Base-by-base conservation (phyloP, 164 flowering plant species). In the Nymphaea thermarum region DNA sequence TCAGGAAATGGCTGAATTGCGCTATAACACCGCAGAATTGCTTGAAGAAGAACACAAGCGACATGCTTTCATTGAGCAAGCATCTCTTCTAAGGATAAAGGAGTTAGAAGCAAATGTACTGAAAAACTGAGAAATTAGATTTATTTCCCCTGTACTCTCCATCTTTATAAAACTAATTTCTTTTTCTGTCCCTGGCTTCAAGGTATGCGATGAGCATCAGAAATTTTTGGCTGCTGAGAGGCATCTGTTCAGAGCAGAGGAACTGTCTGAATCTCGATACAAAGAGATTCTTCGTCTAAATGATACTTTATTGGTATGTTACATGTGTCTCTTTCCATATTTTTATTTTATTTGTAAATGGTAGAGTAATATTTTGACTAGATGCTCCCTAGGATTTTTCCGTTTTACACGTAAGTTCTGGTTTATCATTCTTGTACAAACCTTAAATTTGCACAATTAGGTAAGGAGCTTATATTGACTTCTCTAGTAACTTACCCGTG, bases 1-100 rank as follows among this genome's bases (percentile, higher is more conserved):
- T 53, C 95, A 91, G 76, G 95, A 91, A 82, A 87, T 90, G 98
- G 96, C 96, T 41, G 96, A 92, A 71, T 69, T 92, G 65, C 82
- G 96, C 76, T 92, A 88, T 78, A 87, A 86, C 71, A 73, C 84
- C 61, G 90, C 84, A 4, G 74, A 76, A 67, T 80, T 87, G 85
- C 91, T 92, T 60, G 98, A 92, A 78, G 84, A 92, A 71, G 98
- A 90, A 69, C 67, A 87, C 78, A 88, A 84, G 65, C 90, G 89
- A 14, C 91, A 93, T 70, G 87, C 91, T 74, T 83, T 74, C 76
- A 77, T 90, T 60, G 96, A 93, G 75, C 93, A 88, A 73, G 88
- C 86, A 71, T 87, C 98, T 64, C 72, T 90, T 18, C 95, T 81
- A 67, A 87, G 98, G 81, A 89, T 89, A 75, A 69, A 87, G 12